A percentile compares a stretch with the other conserved stretches of the same genome.
Conservation (phyloP, 2,329 filamentous ascomycete species). For the Aspergillus pseudonomiae region DNA sequence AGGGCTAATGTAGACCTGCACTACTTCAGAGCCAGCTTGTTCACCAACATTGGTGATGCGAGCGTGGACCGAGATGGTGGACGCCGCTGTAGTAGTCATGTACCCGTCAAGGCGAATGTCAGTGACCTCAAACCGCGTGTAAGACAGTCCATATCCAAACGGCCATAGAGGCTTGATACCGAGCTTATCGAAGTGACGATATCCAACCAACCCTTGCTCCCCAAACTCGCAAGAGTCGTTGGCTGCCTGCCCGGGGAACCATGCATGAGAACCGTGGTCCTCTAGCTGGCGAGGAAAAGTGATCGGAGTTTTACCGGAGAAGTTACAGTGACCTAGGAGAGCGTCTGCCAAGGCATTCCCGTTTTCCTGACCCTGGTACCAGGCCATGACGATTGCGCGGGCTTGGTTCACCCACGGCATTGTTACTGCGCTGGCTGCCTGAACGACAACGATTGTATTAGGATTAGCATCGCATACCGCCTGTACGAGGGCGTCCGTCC, state of each 20-base stretch:
- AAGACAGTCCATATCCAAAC: constrained; percentile 75
- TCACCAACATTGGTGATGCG: not conserved
- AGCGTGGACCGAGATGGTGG: not conserved
- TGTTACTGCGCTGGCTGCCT: constrained; percentile 10
- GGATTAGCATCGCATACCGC: constrained; percentile 15
- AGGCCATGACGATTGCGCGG: constrained; percentile 69
- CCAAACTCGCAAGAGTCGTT: constrained; percentile 70
- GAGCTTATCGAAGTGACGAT: constrained; percentile 70
- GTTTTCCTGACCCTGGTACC: constrained; percentile 72
- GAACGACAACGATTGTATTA: constrained; percentile 16
- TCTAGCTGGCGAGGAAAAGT: constrained; percentile 65
- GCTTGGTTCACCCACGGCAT: constrained; percentile 68
- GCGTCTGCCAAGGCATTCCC: constrained; percentile 70
- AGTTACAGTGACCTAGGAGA: constrained; percentile 64
- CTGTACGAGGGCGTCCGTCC: constrained; percentile 9
- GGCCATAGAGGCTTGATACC: constrained; percentile 65
- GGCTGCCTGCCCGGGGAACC: constrained; percentile 66
- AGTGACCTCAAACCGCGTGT: constrained; percentile 63
- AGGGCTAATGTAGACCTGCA: not conserved
- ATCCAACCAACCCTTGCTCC: constrained; percentile 74
- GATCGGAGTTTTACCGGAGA: constrained; percentile 67
- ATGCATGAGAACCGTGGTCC: constrained; percentile 71
- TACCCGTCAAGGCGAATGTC: not conserved
- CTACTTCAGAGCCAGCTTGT: not conserved
- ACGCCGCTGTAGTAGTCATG: not conserved